These are phyloP conservation scores for Apiotrichum veenhuisii DNA, from an alignment of 1,284 basidiomycete genomes.

Conservation along the genomic window DNA sequence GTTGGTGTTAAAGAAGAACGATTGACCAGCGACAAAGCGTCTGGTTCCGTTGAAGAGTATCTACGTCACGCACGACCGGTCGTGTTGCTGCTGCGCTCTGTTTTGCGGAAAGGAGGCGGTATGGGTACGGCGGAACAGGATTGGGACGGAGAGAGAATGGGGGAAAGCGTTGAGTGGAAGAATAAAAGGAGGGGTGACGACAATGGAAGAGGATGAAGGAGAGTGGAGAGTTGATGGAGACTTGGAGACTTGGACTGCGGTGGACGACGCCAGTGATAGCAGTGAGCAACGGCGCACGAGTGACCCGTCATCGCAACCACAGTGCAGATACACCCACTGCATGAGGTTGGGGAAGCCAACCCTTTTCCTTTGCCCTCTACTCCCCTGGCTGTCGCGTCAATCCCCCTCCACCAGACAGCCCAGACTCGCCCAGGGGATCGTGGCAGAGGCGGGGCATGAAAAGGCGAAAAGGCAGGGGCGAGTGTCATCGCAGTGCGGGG, in stretches of 20 bases:
- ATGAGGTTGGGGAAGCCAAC: no score
- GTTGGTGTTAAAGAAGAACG: background rate
- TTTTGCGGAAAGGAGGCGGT: background rate
- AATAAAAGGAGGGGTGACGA: background rate
- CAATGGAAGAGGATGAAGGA: background rate
- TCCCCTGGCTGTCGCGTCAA: no score
- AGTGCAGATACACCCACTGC: no score
- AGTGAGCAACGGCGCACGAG: background rate
- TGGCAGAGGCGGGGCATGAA: no score
- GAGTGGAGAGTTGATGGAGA: background rate
- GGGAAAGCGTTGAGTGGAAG: background rate
- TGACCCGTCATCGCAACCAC: no score
- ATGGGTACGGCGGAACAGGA: no score
- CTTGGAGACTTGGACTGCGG: background rate
- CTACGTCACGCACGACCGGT: background rate
- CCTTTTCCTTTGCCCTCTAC: no score
- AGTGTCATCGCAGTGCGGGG: no score
- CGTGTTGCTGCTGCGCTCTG: background rate
- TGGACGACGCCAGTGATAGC: background rate
- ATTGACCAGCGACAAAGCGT: background rate
- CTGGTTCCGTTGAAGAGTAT: background rate
- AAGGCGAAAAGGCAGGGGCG: no score
- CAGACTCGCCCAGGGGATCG: no score
- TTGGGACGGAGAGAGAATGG: background rate
- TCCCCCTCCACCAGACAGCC: no score